Evolutionary conservation across 2,329 filamentous ascomycete genomes (phyloP), one percentile per base, ranked within the genome.

Genomic region (Dothistroma pini): DNA sequence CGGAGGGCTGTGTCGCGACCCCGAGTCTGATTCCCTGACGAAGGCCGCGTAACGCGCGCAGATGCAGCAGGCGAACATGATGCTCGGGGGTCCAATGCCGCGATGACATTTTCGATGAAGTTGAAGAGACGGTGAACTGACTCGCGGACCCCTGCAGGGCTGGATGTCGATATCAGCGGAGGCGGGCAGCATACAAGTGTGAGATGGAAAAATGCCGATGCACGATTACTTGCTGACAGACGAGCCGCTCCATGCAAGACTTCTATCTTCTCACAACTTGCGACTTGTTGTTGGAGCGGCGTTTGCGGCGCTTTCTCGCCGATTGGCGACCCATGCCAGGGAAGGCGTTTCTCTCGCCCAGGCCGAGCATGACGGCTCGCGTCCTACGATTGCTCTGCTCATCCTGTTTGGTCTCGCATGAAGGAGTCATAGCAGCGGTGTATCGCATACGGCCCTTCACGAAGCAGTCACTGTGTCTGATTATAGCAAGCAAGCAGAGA

Each of bases 91-190:
- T 25, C 19, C 12, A 51, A n/a, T 53, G 51, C n/a, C 14, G 29
- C 51, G n/a, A 35, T 35, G 31, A 35, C n/a, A 35, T 32, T 19
- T 31, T 19, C 3, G 48, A n/a, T 51, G 51, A 53, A 53, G 51
- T 53, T 11, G 51, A 53, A 53, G 29, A 53, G 51, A 53, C 51
- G 51, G 51, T 53, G 51, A 53, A 31, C 41, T 19, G 41, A 44
- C 41, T 44, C 41, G 41, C 41, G 41, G 41, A 44, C 41, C 41
- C n/a, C 5, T 44, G 41, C 14, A 44, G 16, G 41, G 25, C 25
- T 29, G 25, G 25, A 29, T 29, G 3, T 38, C 3, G 34, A 38
- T 10, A 11, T 38, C 14, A 4, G 34, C 9, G 34, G 34, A 38
- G 34, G 34, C 34, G 34, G 34, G 34, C 34, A 35, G 32, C 32